Base-by-base conservation (phyloP, 768 basidiomycete species). In the Auricularia heimuer region DNA sequence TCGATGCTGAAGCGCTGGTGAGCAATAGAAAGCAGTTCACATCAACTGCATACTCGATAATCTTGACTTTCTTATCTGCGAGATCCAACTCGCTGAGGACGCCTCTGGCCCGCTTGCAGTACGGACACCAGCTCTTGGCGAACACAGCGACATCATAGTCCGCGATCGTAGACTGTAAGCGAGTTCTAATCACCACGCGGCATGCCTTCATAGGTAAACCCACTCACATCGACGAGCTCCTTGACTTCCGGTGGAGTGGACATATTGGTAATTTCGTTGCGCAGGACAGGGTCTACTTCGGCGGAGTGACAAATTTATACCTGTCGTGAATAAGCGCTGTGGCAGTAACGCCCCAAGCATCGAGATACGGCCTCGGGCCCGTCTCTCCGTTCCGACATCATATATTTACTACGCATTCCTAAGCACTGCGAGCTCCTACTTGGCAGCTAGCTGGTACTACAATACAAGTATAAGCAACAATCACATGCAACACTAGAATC, bases 41-140 rank as follows among this genome's bases (percentile, higher is more conserved):
- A 56, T 39, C 21, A 36, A 29, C 4, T 18, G 73, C 81, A 47
- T 66, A 86, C 85, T 86, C 85, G 62, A 79, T 68, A 54, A 85
- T 73, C 35, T 71, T 68, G 21, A 81, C 68, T 34, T 72, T 35
- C 33, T 66, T 44, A 6, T 21, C 14, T 11, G 14, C 47, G 10
- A 51, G 47, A 21, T 51, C 21, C 1, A 51, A 18, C 47, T 18
- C 47, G 47, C 21, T 65, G 65, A 87, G 81, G 21, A 85, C 74
- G 0, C 62, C 42, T 70, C 87, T 87, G 34, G 84, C 80, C 3
- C 67, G 70, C 60, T 65, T 75, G 77, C 83, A 84, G 71, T 76
- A 84, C 4, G 81, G 81, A 72, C 86, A 88, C 51, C 69, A 79
- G 7, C 77, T 72, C 75, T 88, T 88, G 54, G 85, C 85, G 71